Evolutionary conservation across 1,284 basidiomycete genomes (phyloP), one percentile per base, ranked within the genome.

Genomic region (Leccinum variabile): DNA sequence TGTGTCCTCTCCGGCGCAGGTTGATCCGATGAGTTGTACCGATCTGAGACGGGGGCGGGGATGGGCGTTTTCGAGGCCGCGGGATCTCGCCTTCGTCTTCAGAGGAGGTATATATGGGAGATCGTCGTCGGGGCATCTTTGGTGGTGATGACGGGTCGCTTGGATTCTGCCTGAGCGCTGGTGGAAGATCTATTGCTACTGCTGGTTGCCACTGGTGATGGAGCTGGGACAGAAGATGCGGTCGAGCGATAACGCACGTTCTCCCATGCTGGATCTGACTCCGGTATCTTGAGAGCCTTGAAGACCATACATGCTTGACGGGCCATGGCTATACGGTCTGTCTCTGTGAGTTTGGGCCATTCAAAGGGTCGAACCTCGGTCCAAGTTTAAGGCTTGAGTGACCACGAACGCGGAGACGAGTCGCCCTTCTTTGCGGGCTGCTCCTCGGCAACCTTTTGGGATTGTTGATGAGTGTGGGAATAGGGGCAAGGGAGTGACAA

Each of bases 361-460:
- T 86, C 84, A 63, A 80, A 87, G 0, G 90, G 90, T 6, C 87
- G 84, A 22, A 90, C 85, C 66, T 90, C 85, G 32, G 77, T 78
- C 88, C 88, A 91, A 1, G 81, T 74, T 37, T 73, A 68, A 18
- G 79, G 75, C 63, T 84, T 86, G 63, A 91, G 82, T 30, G 74
- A 67, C 81, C 86, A 91, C 0, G 68, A 66, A 59, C 77, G 77
- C 3, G 76, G 72, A 0, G 79, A 69, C 39, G 69, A 72, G 60
- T 77, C 69, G 2, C 76, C 76, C 44, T 73, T 77, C 66, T 72
- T 79, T 7, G 74, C 59, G 3, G 71, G 72, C 8, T 61, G 62
- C 57, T 77, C 78, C 65, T 87, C 85, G 11, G 81, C 85, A 14
- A 88, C 72, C 86, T 89, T 57, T 46, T 7, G 18, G 4, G 56